A percentile compares a stretch with the other conserved stretches of the same genome.
Conservation (phyloP, 257 asterid species). For the Striga asiatica region DNA sequence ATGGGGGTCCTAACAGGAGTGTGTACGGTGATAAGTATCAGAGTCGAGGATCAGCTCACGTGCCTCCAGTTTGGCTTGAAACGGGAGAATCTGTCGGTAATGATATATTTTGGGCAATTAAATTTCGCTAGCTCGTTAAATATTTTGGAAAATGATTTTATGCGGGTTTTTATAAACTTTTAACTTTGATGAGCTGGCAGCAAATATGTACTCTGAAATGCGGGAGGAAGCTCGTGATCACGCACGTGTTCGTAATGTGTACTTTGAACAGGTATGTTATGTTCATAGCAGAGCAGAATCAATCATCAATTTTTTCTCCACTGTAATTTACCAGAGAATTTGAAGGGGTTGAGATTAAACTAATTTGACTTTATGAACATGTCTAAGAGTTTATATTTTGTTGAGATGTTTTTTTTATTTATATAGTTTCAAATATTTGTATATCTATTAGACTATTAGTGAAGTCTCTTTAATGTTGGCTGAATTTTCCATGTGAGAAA, state of each 20-base stretch:
- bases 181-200: slow-evolving; percentile 70
- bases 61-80: slow-evolving; percentile 85
- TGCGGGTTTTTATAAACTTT: slow-evolving; percentile 29
- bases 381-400: too few relatives aligned
- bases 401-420: too few relatives aligned
- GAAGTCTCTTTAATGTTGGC: slow-evolving; percentile 20
- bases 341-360: too few relatives aligned
- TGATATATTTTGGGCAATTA: slow-evolving; percentile 17
- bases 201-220: slow-evolving; percentile 84
- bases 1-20: slow-evolving; percentile 47
- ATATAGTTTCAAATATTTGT: too few relatives aligned
- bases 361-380: too few relatives aligned
- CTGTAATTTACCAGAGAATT: too few relatives aligned
- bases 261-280: slow-evolving; percentile 83
- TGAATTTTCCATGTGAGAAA: slow-evolving; percentile 25
- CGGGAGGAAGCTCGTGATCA: slow-evolving; percentile 98
- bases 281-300: too few relatives aligned
- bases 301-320: too few relatives aligned
- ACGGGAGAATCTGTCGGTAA: slow-evolving; percentile 98
- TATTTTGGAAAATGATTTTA: slow-evolving; percentile 15
- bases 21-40: slow-evolving; percentile 50
- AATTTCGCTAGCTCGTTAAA: slow-evolving; percentile 13
- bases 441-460: too few relatives aligned
- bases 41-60: slow-evolving; percentile 54
- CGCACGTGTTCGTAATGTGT: slow-evolving; percentile 89